Base-by-base conservation (phyloP, 305 asterid genomes). In the Rubia tinctorum region DNA sequence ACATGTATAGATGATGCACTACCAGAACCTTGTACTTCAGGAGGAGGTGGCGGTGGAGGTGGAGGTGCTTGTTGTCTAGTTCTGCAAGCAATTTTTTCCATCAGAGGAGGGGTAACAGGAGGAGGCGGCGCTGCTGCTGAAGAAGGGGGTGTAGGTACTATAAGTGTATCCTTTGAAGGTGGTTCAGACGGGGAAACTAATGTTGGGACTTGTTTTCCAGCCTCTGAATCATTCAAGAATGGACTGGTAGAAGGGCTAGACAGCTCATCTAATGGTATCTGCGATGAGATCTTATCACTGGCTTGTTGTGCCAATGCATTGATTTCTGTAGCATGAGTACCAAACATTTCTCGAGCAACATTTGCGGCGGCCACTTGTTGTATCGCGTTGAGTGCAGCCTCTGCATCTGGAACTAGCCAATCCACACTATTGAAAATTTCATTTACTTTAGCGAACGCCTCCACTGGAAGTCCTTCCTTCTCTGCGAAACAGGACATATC, bases 391-490 rank as follows among this genome's bases (percentile, higher is more conserved):
- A 79, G 88, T 65, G 91, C 85, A 68, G 85, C 78, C 80, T 87
- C 97, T 45, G 84, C 88, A 76, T 85, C 89, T 12, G 92, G 93
- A 73, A 75, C 84, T 74, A 86, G 77, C 97, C 98, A 94, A 82
- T 94, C 98, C 80, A 94, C 97, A 74, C 87, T 85, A 81, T 77
- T 94, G 77, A 94, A 94, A 43, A 94, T 88, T 77, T 94, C 97
- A 77, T 88, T 92, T 79, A 88, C 96, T 82, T 82, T 94, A 78
- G 89, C 96, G 84, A 94, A 94, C 75, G 97, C 98, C 84, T 94
- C 99, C 82, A 79, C 89, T 56, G 99, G 97, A 72, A 94, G 99
- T 79, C 98, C 99, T 71, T 91, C 96, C 82, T 90, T 91, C 83
- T 94, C 99, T 79, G 90, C 98, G 56, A 94, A 89, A 86, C 92